Evolutionary conservation across 202 grass and related monocot genomes (phyloP), one percentile per base, ranked within the genome.

Genomic region (Panicum hallii): DNA sequence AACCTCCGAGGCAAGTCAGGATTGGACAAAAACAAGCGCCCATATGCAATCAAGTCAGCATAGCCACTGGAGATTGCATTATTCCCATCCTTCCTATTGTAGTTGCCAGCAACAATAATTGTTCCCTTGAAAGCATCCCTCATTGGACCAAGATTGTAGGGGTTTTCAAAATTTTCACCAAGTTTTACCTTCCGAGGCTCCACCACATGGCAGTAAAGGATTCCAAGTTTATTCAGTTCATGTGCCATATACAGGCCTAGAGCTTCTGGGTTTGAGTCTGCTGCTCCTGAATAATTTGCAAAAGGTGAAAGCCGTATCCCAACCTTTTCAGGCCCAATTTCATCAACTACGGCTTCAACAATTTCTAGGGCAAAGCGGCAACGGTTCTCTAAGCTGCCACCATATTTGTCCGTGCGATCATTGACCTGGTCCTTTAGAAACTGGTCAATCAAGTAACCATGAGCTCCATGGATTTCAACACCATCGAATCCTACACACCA

Each of bases 401-500:
- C 89, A 77, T 97, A 94, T 62, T 72, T 43, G 78, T 97, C 94
- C 0, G 85, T 87, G 19, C 89, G 89, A 56, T 94, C 89, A 79
- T 97, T 90, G 43, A 90, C 77, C 87, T 80, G 67, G 83, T 92
- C 94, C 74, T 93, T 93, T 22, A 97, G 32, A 82, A 97, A 97
- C 20, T 94, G 94, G 52, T 94, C 94, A 17, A 94, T 90, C 86
- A 97, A 89, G 69, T 90, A 97, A 68, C 89, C 91, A 57, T 97
- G 87, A 43, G 89, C 85, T 56, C 89, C 89, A 85, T 97, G 94
- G 28, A 97, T 94, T 83, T 97, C 94, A 83, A 97, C 87, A 61
- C 91, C 94, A 82, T 94, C 94, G 78, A 97, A 94, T 72, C 91
- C 94, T 97, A 77, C 60, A 75, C 5, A 84, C 30, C 64, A 86